Percentiles rank a stretch among this genome's conserved stretches.
These are phyloP conservation scores for Eucalyptus marginata DNA, from an alignment of 345 rosid species.

Conservation along the genomic window DNA sequence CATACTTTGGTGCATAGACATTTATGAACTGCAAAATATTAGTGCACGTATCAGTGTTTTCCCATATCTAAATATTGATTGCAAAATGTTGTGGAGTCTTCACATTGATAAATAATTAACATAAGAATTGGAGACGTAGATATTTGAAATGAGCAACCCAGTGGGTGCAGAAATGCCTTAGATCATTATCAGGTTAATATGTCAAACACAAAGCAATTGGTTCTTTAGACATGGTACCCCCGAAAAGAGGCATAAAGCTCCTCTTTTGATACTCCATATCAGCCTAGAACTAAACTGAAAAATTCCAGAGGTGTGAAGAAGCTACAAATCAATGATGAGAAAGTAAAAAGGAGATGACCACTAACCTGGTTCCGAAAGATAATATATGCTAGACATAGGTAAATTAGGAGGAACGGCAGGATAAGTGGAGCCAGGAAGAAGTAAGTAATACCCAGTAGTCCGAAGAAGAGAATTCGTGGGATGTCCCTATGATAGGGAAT, in stretches of 20 bases:
- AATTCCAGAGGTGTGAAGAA: neutral
- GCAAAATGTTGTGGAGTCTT: neutral
- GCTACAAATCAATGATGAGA: neutral
- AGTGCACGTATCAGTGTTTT: neutral
- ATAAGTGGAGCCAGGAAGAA: constrained; percentile 91
- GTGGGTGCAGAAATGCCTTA: neutral
- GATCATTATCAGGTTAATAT: neutral
- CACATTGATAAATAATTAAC: neutral
- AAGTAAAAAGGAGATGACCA: neutral
- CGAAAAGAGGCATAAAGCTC: neutral
- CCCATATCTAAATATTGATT: neutral
- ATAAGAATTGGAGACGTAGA: neutral
- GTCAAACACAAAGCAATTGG: neutral
- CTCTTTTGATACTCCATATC: neutral
- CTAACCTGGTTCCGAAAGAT: constrained; percentile 83
- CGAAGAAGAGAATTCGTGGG: constrained; percentile 81
- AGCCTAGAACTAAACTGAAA: neutral
- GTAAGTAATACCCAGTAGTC: constrained; percentile 84
- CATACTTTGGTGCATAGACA: constrained; percentile 78
- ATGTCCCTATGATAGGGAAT: constrained; percentile 72
- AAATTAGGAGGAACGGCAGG: constrained; percentile 81
- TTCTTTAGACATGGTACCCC: neutral
- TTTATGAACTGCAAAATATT: constrained; percentile 61
- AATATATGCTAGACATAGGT: constrained; percentile 76
- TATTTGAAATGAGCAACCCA: neutral